Base-by-base conservation (phyloP, 2,329 filamentous ascomycete genomes). In the Fusarium algeriense region DNA sequence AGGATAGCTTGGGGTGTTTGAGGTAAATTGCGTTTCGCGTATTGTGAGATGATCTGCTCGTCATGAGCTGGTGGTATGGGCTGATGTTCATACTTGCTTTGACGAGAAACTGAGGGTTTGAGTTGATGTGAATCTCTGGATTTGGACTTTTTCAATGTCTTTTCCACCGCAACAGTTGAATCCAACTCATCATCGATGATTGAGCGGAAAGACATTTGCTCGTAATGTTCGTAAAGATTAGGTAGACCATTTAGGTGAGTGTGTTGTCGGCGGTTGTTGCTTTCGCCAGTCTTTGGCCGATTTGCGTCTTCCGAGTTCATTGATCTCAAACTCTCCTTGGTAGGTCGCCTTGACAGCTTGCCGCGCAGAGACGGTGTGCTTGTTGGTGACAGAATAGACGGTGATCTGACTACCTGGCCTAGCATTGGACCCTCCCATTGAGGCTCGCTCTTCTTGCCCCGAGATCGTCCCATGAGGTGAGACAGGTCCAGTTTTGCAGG, bases 201-300 rank as follows among this genome's bases (percentile, higher is more conserved):
- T 41, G 85, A 78, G 17, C 83, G 83, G 61, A 87, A 85, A 0
- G 86, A 85, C 81, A 85, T 85, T 70, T 88, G 83, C 75, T 89
- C 88, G 73, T 90, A 89, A 73, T 89, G 86, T 60, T 87, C 81
- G 73, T 89, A 89, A 6, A 90, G 79, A 56, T 85, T 84, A 45
- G 86, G 81, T 26, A 88, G 76, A 5, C 83, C 84, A 19, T 80
- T 78, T 5, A 81, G 73, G 78, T 79, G 71, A 48, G 73, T 54
- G 35, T 70, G 67, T 13, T 45, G 61, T 53, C 72, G 70, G 30
- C 64, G 75, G 20, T 67, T 76, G 37, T 68, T 76, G 35, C 75
- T 74, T 3, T 78, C 78, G 53, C 67, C 75, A 6, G 78, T 78
- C 17, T 61, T 73, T 48, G 77, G 68, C 46, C 73, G 73, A 17